Evolutionary conservation across 257 asterid genomes (phyloP).

Genomic region (Solanum commersonii): DNA sequence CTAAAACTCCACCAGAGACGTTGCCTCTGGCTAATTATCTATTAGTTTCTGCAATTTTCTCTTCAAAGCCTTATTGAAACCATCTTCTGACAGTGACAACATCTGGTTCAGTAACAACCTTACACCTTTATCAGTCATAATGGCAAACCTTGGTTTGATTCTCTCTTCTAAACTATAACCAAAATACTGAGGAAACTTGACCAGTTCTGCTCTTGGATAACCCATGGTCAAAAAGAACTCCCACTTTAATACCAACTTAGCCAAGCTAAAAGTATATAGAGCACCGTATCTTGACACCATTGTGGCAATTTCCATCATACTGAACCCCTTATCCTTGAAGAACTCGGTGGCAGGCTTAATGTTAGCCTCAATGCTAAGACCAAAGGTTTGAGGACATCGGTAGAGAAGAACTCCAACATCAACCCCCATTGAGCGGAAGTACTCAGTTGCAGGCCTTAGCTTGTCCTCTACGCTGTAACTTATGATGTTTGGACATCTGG

Average conservation of each 20-base stretch:
- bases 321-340: conserved; percentile 63
- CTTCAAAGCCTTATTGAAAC: conserved; percentile 47
- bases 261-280: conserved; percentile 71
- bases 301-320: conserved; percentile 39
- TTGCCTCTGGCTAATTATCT: background rate
- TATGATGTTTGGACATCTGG: conserved; percentile 76
- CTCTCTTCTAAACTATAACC: conserved; percentile 82
- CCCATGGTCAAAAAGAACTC: conserved; percentile 61
- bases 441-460: conserved; percentile 73
- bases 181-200: conserved; percentile 85
- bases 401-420: conserved; percentile 57
- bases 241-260: conserved; percentile 72
- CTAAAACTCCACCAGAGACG: background rate
- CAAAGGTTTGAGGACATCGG: conserved; percentile 86
- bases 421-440: conserved; percentile 58
- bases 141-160: conserved; percentile 72
- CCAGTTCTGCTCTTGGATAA: conserved; percentile 59
- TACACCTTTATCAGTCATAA: conserved; percentile 48
- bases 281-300: conserved; percentile 80
- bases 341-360: conserved; percentile 76
- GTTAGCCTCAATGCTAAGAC: conserved; percentile 76
- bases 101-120: conserved; percentile 63
- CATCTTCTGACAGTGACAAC: conserved; percentile 50
- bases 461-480: conserved; percentile 86
- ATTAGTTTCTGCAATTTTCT: conserved; percentile 46